phyloP scores from a whole-genome alignment of 78 protist genomes.

The Dictyostelium citrinum region DNA sequence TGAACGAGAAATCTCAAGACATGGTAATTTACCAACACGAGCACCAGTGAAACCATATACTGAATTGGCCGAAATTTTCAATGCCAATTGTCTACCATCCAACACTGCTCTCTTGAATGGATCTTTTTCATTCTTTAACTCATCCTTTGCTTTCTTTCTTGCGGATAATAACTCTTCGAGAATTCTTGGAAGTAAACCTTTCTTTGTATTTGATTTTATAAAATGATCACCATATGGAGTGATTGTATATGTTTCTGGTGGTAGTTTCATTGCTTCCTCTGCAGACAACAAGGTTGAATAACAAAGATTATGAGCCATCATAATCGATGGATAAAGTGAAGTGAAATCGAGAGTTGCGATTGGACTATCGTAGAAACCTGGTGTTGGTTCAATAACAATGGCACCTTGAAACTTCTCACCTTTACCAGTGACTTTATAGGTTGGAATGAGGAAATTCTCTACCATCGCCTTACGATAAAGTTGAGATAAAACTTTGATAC shows the following conservation, averaged over 20 bases:
- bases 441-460: constrained; percentile 90
- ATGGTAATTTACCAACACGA: constrained; percentile 98
- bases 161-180: constrained; percentile 97
- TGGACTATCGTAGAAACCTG: constrained; percentile 94
- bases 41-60: constrained; percentile 99
- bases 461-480: constrained; percentile 93
- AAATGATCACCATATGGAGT: constrained; percentile 90
- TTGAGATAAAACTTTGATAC: constrained; percentile 98
- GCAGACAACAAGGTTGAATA: constrained; percentile 94
- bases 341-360: constrained; percentile 99
- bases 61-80: constrained; percentile 99
- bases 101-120: constrained; percentile 91
- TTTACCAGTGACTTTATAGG: not conserved
- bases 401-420: constrained; percentile 93
- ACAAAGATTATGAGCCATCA: constrained; percentile 99
- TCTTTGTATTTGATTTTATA: constrained; percentile 67
- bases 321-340: constrained; percentile 99
- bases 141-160: constrained; percentile 95
- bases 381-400: constrained; percentile 90
- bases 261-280: constrained; percentile 7
- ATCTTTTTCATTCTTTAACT: constrained; percentile 93
- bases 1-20: constrained; percentile 93
- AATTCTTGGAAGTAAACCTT: constrained; percentile 98
- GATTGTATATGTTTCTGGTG: constrained; percentile 27
- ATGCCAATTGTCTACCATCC: constrained; percentile 99